phyloP scores from a whole-genome alignment of 2,329 filamentous ascomycete species.

The Juglanconis oblonga region DNA sequence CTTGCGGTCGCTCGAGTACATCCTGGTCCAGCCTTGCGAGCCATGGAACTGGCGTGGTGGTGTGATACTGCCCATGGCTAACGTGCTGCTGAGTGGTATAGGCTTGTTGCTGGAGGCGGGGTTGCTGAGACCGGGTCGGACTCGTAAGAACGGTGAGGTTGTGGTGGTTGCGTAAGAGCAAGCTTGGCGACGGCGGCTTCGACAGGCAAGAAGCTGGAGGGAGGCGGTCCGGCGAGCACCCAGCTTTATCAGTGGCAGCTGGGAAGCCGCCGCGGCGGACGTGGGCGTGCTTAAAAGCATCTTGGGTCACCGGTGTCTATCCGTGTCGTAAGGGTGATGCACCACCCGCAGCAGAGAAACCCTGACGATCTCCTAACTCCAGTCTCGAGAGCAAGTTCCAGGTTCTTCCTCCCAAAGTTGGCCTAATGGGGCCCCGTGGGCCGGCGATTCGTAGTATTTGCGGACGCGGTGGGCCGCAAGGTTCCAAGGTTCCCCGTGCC shows the following conservation, averaged over 20 bases:
- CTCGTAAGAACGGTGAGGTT: background rate
- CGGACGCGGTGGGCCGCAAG: constrained; percentile 6
- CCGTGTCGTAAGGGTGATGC: background rate
- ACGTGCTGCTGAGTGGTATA: background rate
- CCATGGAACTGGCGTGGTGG: constrained; percentile 12
- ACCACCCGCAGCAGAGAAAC: background rate
- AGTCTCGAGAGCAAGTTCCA: background rate
- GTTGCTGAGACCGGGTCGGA: background rate
- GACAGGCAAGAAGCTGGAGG: background rate
- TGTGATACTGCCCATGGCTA: constrained; percentile 15
- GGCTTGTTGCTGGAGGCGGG: background rate
- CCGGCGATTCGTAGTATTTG: background rate
- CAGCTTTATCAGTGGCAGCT: constrained; percentile 5
- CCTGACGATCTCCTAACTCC: background rate
- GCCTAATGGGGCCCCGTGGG: background rate
- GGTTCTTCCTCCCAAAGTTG: background rate
- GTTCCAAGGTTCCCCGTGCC: constrained; percentile 3
- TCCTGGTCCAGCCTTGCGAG: constrained; percentile 14
- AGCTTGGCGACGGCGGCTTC: background rate
- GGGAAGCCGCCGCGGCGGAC: background rate
- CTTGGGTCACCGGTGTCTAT: background rate
- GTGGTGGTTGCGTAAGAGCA: background rate
- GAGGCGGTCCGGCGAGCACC: background rate
- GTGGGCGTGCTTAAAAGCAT: constrained; percentile 3
- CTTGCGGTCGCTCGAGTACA: constrained; percentile 17